Base-by-base conservation (phyloP, 495 filamentous ascomycete species). In the Saxophila tyrrhenica region DNA sequence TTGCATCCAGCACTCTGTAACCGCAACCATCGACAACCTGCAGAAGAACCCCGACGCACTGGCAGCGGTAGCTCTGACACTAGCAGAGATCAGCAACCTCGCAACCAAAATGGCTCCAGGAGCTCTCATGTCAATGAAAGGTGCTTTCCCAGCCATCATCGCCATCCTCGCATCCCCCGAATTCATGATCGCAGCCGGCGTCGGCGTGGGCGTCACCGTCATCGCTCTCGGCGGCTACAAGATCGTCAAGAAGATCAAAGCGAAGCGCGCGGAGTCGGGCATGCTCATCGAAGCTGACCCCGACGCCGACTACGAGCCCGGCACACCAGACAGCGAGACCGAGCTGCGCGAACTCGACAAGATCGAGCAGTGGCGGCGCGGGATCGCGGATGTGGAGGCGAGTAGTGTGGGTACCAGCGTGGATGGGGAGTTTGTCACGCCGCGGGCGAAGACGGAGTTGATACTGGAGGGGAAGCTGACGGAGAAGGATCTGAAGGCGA, bases 201-300 rank as follows among this genome's bases (percentile, higher is more conserved):
- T 96, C 22, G 89, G 85, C 0, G 79, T 94, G 0, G 90, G 89
- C 15, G 84, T 91, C 15, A 96, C 89, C 0, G 81, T 98, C 3
- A 84, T 98, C 60, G 89, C 92, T 71, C 82, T 98, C 50, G 92
- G 92, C 39, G 92, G 92, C 15, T 95, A 86, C 78, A 95, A 92
- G 73, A 95, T 98, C 63, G 81, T 98, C 71, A 94, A 95, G 73
- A 81, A 82, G 62, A 84, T 96, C 58, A 70, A 76, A 1, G 67
- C 68, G 7, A 71, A 72, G 55, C 73, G 75, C 25, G 73, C 76
- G 52, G 73, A 73, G 24, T 64, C 63, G 24, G 62, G 62, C 1
- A 64, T 69, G 42, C 74, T 80, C 70, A 79, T 84, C 22, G 82
- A 82, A 41, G 70, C 78, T 64, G 71, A 83, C 47, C 78, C 69